These are phyloP conservation scores for Bipolaris cookei DNA, from an alignment of 2,329 filamentous ascomycete genomes.

Conservation along the genomic window DNA sequence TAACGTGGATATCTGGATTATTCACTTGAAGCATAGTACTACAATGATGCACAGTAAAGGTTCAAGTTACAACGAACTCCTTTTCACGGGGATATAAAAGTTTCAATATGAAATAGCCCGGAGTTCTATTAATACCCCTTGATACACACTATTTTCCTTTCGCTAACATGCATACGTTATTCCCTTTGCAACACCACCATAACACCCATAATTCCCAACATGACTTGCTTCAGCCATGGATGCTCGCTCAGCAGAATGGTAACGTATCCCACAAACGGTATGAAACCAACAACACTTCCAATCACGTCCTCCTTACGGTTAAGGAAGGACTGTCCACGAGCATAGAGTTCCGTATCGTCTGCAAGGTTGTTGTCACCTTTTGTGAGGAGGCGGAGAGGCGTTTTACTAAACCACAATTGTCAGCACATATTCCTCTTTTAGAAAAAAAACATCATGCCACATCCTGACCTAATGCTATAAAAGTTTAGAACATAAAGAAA, in stretches of 20 bases:
- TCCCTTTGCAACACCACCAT: conserved; percentile 92
- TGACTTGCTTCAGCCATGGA: conserved; percentile 94
- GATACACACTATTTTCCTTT: not conserved
- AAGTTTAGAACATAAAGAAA: not conserved
- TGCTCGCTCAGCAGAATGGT: conserved; percentile 95
- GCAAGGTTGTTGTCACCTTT: conserved; percentile 97
- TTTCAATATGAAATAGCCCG: not conserved
- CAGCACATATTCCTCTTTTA: conserved; percentile 7
- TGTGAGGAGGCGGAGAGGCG: conserved; percentile 74
- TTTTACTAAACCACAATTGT: conserved; percentile 44
- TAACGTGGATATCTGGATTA: conserved; percentile 15
- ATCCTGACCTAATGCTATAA: not conserved
- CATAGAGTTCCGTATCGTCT: conserved; percentile 92
- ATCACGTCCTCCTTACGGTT: conserved; percentile 84
- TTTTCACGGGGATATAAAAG: too few relatives aligned
- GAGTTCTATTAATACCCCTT: not conserved
- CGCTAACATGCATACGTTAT: conserved; percentile 51
- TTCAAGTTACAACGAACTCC: too few relatives aligned
- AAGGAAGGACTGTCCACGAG: conserved; percentile 83
- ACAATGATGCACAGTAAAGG: not conserved
- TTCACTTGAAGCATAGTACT: conserved; percentile 1
- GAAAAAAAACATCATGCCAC: not conserved
- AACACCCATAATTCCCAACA: conserved; percentile 93
- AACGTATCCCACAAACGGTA: conserved; percentile 95
- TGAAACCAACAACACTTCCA: conserved; percentile 87